Base-by-base conservation (phyloP, 2,329 filamentous ascomycete genomes). In the Trichoderma sp. region DNA sequence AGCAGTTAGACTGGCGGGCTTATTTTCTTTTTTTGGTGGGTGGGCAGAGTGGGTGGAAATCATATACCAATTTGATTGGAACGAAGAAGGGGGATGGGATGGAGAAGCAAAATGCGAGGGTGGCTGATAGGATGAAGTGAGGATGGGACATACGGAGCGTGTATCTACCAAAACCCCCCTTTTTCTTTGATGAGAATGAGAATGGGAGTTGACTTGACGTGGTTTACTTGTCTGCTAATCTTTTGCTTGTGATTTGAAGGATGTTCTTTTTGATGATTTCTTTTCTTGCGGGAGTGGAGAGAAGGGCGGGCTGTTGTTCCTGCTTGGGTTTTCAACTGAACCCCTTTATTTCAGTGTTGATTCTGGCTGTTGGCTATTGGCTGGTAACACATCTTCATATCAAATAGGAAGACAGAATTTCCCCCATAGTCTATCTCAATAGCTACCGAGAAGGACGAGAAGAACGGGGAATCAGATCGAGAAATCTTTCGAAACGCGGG, bases 61-160 rank as follows among this genome's bases (percentile, higher is more conserved):
- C 48, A 48, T 65, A 65, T 65, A 65, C 61, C 61, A 7, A 65
- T 57, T 35, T 35, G 27, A 57, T 65, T 54, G 60, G 61, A 15
- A 48, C 34, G 22, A 48, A 22, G 15, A 12, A 42, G 27, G 32
- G 27, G 7, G 19, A 5, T 32, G 17, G 50, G 15, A 39, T 42
- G 50, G 45, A 17, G 42, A 50, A 32, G 58, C 2, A 17, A n/a
- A 45, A n/a, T 57, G 42, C 29, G 13, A 12, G 19, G 45, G 5
- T 22, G 27, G 42, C 19, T 32, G 58, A 52, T 29, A 54, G 60
- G 35, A 39, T 52, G 59, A 19, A 17, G 45, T 25, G 25, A 64
- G 25, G 50, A 42, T n/a, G 50, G 50, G 17, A 45, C 17, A n/a
- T 39, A 22, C 13, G 5, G 34, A 54, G 27, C 25, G 35, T 54